These are phyloP conservation scores for Ceratocystis albifundus DNA, from an alignment of 2,329 filamentous ascomycete genomes.

Conservation along the genomic window DNA sequence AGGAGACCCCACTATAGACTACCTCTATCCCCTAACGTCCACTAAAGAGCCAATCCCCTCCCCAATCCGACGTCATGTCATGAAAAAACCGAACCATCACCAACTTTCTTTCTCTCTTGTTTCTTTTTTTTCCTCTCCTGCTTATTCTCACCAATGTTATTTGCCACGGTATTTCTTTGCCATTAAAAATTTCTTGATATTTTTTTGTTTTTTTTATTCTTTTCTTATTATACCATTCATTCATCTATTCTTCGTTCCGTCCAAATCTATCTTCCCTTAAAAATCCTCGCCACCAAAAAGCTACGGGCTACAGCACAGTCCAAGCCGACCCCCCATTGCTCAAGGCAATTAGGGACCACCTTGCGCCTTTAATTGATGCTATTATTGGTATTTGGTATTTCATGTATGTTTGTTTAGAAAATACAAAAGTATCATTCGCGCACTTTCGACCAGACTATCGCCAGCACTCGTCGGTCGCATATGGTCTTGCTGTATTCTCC, in stretches of 20 bases:
- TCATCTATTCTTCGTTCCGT: too few species aligned
- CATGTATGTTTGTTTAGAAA: neutral
- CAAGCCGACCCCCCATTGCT: neutral
- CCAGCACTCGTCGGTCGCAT: neutral
- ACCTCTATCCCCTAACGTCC: neutral
- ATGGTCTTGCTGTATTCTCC: neutral
- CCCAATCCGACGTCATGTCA: too few species aligned
- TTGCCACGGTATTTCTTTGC: neutral
- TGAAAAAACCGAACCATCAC: too few species aligned
- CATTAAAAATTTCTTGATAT: neutral
- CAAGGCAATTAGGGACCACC: neutral
- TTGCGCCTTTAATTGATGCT: slow-evolving; percentile 10
- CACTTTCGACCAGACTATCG: neutral
- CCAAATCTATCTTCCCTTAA: too few species aligned
- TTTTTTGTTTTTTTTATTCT: neutral
- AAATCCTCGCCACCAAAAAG: neutral
- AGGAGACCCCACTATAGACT: neutral
- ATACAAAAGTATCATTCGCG: neutral
- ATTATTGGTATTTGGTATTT: neutral
- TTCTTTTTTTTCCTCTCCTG: neutral
- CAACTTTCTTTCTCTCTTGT: neutral
- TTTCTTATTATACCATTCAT: neutral
- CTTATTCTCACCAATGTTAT: neutral
- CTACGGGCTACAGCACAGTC: slow-evolving; percentile 3
- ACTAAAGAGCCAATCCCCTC: too few species aligned